phyloP scores from a whole-genome alignment of 192 early-diverging fungal genomes.

The Coemansia sp. region DNA sequence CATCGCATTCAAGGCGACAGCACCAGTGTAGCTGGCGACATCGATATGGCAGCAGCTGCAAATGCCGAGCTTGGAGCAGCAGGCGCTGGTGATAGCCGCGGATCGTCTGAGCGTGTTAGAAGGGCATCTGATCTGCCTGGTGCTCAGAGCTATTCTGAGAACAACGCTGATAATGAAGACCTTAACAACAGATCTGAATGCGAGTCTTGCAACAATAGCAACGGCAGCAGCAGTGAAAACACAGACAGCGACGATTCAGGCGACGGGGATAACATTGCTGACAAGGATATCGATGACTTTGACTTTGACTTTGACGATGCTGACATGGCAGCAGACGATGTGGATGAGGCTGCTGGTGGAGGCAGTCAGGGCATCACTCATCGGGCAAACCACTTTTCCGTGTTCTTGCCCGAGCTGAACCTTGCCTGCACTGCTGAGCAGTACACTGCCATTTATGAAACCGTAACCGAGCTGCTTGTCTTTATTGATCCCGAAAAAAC shows the following conservation, averaged over 20 bases:
- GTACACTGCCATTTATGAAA: constrained; percentile 71
- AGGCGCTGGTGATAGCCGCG: background rate
- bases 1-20: constrained; percentile 51
- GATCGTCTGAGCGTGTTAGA: constrained; percentile 11
- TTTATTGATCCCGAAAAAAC: constrained; percentile 81
- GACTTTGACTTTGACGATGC: constrained; percentile 21
- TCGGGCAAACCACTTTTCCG: constrained; percentile 62
- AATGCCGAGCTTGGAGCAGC: background rate
- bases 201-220: background rate
- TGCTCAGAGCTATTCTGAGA: background rate
- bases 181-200: background rate
- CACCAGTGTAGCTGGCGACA: background rate
- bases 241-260: background rate
- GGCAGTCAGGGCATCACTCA: constrained; percentile 52
- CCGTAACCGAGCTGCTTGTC: constrained; percentile 75
- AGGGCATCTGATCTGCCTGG: background rate
- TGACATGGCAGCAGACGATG: constrained; percentile 5
- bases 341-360: background rate
- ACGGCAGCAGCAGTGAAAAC: background rate
- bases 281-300: background rate
- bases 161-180: background rate
- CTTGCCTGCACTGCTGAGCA: constrained; percentile 75
- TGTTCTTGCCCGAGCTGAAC: constrained; percentile 74
- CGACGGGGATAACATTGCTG: background rate
- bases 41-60: background rate